Percentiles rank a stretch among this genome's conserved stretches.
These are phyloP conservation scores for Astrothelium subdiscretum DNA, from an alignment of 495 filamentous ascomycete species.

Conservation along the genomic window DNA sequence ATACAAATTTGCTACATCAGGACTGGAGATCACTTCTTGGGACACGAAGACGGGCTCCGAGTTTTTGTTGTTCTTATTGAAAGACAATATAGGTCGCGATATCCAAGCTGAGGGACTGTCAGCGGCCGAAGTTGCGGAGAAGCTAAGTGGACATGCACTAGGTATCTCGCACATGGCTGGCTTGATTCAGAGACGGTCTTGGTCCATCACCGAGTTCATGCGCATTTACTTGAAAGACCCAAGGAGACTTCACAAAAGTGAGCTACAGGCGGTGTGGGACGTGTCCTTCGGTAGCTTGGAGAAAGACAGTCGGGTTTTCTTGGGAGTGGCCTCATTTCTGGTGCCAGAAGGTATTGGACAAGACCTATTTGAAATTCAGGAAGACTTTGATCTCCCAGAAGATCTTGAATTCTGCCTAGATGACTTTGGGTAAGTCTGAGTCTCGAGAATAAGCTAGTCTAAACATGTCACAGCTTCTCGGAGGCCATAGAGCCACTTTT, in stretches of 20 bases:
- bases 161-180: not conserved
- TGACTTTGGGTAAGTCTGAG: too few species aligned
- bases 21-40: not conserved
- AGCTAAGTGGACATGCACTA: not conserved
- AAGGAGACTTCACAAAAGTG: not conserved
- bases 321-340: not conserved
- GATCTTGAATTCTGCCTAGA: not conserved
- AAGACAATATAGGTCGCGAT: not conserved
- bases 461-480: too few species aligned
- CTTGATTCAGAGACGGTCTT: not conserved
- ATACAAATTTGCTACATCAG: not conserved
- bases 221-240: not conserved
- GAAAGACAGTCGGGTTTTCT: not conserved
- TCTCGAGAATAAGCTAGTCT: too few species aligned
- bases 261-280: not conserved
- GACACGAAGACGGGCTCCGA: not conserved
- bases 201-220: not conserved
- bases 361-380: not conserved
- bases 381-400: not conserved
- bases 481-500: not conserved
- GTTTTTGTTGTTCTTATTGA: not conserved
- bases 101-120: not conserved
- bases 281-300: not conserved
- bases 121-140: not conserved
- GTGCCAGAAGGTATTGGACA: not conserved